Base-by-base conservation (phyloP, 371 early-diverging fungal species). In the Mucor irregularis region DNA sequence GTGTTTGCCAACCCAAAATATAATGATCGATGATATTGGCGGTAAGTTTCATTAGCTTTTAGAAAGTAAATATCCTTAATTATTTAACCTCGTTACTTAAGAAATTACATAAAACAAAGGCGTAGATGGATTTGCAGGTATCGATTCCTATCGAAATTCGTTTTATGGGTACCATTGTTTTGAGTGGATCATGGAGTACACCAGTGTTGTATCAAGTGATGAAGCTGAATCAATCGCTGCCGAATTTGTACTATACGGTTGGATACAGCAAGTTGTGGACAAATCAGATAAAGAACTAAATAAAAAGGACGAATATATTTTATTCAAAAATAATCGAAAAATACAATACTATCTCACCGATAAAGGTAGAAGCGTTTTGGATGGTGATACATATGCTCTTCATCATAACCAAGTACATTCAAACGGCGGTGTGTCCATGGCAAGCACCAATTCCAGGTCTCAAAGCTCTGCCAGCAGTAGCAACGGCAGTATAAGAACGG, bases 141-240 rank as follows among this genome's bases (percentile, higher is more conserved):
- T 50, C 2, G 60, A 66, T 24, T 42, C 42, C 11, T 71, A 63
- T 29, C 52, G 56, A 40, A 40, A 70, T 35, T 58, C 69, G 1
- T 74, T 74, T 53, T 74, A 60, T 34, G 75, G 75, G 0, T 64
- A 71, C 35, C 75, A 74, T 30, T 68, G 71, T 33, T 66, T 66
- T 54, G 87, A 83, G 28, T 88, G 87, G 87, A 71, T 90, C 25
- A 64, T 80, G 48, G 82, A 81, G 40, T 77, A 83, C 48, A 80
- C 86, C 0, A 77, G 84, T 0, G 82, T 80, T 19, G 76, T 86
- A 33, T 74, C 79, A 26, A 70, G 69, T 13, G 78, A 82, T 44
- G 90, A 90, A 51, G 82, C 86, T 0, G 63, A 79, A 17, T 44
- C 66, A 17, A 64, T 87, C 25, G 83, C 82, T 5, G 65, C 73